Evolutionary conservation across 1,284 basidiomycete genomes (phyloP), one percentile per base, ranked within the genome.

Genomic region (Flammula alnicola): DNA sequence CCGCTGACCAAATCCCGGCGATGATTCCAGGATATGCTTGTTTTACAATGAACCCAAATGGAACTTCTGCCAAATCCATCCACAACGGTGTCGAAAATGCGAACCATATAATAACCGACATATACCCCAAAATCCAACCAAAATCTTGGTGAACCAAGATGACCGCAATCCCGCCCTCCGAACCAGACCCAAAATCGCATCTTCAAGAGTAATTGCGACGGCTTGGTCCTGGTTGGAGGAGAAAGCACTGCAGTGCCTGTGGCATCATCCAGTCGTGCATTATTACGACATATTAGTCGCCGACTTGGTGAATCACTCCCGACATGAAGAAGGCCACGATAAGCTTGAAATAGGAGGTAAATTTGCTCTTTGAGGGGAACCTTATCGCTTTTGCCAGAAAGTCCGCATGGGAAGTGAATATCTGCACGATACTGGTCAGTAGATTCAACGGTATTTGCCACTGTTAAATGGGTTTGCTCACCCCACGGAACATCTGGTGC

Each of bases 281-380:
- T 30, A 58, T 32, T 23, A 51, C 35, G 33, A n/a, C n/a, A n/a
- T n/a, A n/a, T n/a, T 56, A 56, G 27, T 62, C 57, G 12, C 57
- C 56, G 7, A 44, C 36, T 19, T 46, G 53, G 40, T 63, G 61
- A 3, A 62, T 47, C 5, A 60, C 12, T 0, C 48, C 58, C 4
- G 62, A 59, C 19, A 61, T 30, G 44, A 61, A 36, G 39, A 65
- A 63, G 6, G 44, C 49, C 7, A 49, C 11, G 30, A 54, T 48
- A 7, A 61, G 50, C 17, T 49, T 54, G 49, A 61, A 41, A 17
- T 48, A 38, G 5, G 44, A 40, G 3, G 44, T 22, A 6, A 47
- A 12, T 17, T 10, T 40, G n/a, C 35, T 44, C 9, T 44, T 39
- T 4, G 33, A 49, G n/a, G 47, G 47, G 17, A 63, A 42, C 4